Evolutionary conservation across 345 rosid species (phyloP), one percentile per base, ranked within the genome.

Genomic region (Gossypium raimondii): DNA sequence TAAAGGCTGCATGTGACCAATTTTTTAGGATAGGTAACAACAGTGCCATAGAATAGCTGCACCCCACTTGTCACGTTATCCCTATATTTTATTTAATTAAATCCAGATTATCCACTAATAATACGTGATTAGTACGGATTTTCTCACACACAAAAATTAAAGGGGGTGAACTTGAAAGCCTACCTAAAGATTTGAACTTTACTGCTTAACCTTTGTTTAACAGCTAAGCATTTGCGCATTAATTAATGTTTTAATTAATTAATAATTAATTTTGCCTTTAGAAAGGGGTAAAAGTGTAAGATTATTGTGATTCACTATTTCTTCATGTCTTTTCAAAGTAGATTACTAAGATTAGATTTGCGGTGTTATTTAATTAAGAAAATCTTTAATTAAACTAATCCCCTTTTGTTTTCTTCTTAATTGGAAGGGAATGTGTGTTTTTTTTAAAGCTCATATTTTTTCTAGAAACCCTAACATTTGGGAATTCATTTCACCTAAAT

Each of bases 51-150:
- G 53, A 73, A 58, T 44, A 20, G 1, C 1, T 22, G 62, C 14
- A 7, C 20, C 22, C 29, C 43, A 38, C 3, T 1, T 0, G 74
- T 70, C 67, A 45, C 12, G 11, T 0, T 52, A 77, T 72, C 67
- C 11, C 0, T 50, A 38, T 58, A 34, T 34, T 29, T 18, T 2
- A 24, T 22, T 72, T 77, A 58, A 76, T 78, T 71, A 74, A 78
- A 34, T 70, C 67, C 27, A 67, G 25, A 63, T 61, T 79, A 72
- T 45, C 59, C 74, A 71, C 75, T 55, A 79, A 57, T 74, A 69
- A 82, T 80, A 76, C 82, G 69, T 86, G 87, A 80, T 71, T 45
- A 59, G 84, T 82, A 81, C 86, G 80, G 82, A 75, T 63, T 41
- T 70, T 72, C 61, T 48, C 56, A n/a, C 2, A 34, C 3, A 4